These are phyloP conservation scores for Candida rishiriensis DNA, from an alignment of 805 yeast genomes.

Conservation along the genomic window DNA sequence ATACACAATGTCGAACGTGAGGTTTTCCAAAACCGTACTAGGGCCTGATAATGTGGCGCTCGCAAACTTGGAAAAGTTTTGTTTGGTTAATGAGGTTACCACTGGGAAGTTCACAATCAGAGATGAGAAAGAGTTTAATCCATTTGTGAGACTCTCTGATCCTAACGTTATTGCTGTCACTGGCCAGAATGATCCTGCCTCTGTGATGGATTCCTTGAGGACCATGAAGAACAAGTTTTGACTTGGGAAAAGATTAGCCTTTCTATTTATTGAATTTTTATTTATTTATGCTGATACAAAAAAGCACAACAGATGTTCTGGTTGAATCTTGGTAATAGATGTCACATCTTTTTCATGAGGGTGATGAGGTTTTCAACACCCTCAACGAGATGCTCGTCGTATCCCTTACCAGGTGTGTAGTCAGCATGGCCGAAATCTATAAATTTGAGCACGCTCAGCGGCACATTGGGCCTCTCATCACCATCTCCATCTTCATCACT, in stretches of 20 bases:
- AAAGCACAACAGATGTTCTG: neutral
- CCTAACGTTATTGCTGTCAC: constrained; percentile 56
- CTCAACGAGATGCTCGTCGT: constrained; percentile 63
- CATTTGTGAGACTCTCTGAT: constrained; percentile 79
- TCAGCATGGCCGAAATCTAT: constrained; percentile 92
- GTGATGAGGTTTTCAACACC: constrained; percentile 65
- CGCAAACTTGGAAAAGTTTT: constrained; percentile 46
- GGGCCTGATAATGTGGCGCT: constrained; percentile 46
- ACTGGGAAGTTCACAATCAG: constrained; percentile 81
- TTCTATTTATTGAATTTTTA: constrained; percentile 1
- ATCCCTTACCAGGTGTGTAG: constrained; percentile 55
- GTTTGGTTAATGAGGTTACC: constrained; percentile 58
- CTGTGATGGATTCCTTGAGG: constrained; percentile 71
- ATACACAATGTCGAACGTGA: constrained; percentile 78
- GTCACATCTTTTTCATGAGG: constrained; percentile 31
- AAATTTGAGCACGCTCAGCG: constrained; percentile 56
- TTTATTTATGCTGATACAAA: neutral
- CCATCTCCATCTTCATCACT: constrained; percentile 26
- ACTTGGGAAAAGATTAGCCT: neutral
- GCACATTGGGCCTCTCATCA: constrained; percentile 16
- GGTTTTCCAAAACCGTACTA: constrained; percentile 67
- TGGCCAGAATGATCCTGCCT: constrained; percentile 44
- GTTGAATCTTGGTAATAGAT: too few relatives aligned
- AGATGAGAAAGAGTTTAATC: constrained; percentile 81
- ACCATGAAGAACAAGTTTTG: constrained; percentile 62